A percentile compares a stretch with the other conserved stretches of the same genome.
phyloP scores from a whole-genome alignment of 179 eudicot genomes.

The Drosera spatulata region DNA sequence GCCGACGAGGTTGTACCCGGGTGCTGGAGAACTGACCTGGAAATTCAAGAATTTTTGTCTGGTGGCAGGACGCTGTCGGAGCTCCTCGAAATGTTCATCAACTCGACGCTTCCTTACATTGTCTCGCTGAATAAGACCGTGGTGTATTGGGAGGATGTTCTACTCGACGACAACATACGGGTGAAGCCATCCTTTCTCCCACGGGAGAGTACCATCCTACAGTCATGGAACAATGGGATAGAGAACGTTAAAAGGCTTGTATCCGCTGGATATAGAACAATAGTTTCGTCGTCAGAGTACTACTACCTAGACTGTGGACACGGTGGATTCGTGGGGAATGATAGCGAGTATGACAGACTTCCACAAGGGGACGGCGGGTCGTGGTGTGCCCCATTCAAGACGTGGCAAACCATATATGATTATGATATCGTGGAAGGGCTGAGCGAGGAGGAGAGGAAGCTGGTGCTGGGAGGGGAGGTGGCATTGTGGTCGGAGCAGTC shows the following conservation, averaged over 20 bases:
- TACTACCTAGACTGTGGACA: slow-evolving; percentile 94
- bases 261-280: slow-evolving; percentile 55
- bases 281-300: slow-evolving; percentile 72
- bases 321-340: slow-evolving; percentile 62
- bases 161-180: slow-evolving; percentile 34
- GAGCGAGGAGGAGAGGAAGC: slow-evolving; percentile 35
- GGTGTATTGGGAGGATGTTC: slow-evolving; percentile 86
- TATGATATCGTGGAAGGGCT: slow-evolving; percentile 67
- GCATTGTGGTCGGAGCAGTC: slow-evolving; percentile 96
- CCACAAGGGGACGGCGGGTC: slow-evolving; percentile 68
- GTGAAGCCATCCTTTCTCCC: slow-evolving; percentile 45
- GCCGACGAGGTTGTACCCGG: slow-evolving; percentile 68
- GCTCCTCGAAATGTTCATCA: slow-evolving; percentile 55
- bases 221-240: slow-evolving; percentile 75
- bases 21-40: slow-evolving; percentile 76
- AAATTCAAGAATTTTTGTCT: slow-evolving; percentile 36
- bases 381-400: slow-evolving; percentile 90
- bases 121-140: slow-evolving; percentile 44
- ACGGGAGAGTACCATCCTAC: slow-evolving; percentile 44
- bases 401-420: slow-evolving; percentile 82
- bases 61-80: slow-evolving; percentile 46
- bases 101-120: slow-evolving; percentile 52
- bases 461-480: slow-evolving; percentile 90
- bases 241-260: slow-evolving; percentile 59
- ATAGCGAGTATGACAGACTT: slow-evolving; percentile 42